Conservation (phyloP, 331 rosid genomes). For the Malus hybrid region DNA sequence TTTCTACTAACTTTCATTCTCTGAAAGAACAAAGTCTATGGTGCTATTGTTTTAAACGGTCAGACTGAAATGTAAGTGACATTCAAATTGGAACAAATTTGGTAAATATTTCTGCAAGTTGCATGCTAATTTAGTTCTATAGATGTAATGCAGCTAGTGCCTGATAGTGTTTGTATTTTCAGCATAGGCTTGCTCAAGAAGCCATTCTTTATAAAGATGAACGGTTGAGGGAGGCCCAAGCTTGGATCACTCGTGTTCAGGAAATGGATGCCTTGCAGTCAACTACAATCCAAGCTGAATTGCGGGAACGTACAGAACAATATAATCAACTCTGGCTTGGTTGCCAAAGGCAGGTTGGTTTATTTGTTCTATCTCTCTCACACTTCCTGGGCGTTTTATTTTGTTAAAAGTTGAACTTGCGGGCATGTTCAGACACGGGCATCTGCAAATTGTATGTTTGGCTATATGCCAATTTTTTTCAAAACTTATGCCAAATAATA, state of each 20-base stretch:
- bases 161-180: conserved; percentile 36
- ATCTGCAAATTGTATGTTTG: background rate
- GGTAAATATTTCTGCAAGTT: background rate
- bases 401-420: background rate
- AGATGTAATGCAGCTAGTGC: background rate
- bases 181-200: conserved; percentile 93
- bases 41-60: background rate
- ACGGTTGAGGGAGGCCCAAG: conserved; percentile 86
- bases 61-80: background rate
- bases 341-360: conserved; percentile 87
- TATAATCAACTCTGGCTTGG: conserved; percentile 95
- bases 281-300: conserved; percentile 78
- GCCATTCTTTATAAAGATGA: conserved; percentile 80
- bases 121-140: background rate
- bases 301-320: conserved; percentile 88
- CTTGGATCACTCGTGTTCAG: conserved; percentile 87
- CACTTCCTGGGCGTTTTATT: background rate
- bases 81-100: background rate
- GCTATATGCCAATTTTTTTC: background rate
- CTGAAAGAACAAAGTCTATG: background rate
- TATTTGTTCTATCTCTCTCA: background rate
- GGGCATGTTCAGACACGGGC: background rate
- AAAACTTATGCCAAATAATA: background rate
- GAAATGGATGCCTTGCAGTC: conserved; percentile 95
- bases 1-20: background rate